Percentiles rank a stretch among this genome's conserved stretches.
Conservation (phyloP, 176 grass and related monocot genomes). For the Avena insularis region DNA sequence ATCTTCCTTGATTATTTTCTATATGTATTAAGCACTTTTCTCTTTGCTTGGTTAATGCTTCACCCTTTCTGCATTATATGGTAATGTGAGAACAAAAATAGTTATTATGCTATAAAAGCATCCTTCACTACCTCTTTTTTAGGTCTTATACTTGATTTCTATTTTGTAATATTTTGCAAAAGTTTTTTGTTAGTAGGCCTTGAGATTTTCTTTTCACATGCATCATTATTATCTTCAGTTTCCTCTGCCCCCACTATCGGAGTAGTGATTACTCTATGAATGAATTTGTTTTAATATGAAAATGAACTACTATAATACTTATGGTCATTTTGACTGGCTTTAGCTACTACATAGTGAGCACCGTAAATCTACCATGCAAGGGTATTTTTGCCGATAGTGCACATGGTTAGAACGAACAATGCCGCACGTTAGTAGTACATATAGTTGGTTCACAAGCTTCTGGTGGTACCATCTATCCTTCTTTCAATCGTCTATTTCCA, state of each 20-base stretch:
- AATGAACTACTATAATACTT: neutral
- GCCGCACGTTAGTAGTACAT: slow-evolving; percentile 31
- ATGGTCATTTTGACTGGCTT: neutral
- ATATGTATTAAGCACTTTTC: neutral
- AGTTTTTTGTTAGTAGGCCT: neutral
- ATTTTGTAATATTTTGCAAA: neutral
- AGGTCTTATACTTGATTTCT: neutral
- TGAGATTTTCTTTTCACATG: neutral
- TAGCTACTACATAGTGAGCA: slow-evolving; percentile 18
- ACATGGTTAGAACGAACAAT: neutral
- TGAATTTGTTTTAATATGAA: neutral
- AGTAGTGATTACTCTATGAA: neutral
- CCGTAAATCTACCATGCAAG: slow-evolving; percentile 18
- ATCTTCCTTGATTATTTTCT: neutral
- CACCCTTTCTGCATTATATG: neutral
- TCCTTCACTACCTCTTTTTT: neutral
- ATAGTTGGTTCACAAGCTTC: slow-evolving; percentile 47
- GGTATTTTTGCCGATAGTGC: slow-evolving; percentile 25
- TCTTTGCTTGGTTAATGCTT: neutral
- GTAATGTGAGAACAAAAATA: neutral
- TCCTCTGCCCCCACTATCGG: neutral
- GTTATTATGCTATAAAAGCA: neutral
- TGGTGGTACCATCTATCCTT: neutral
- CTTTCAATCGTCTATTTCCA: neutral
- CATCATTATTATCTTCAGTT: neutral